Evolutionary conservation across 768 basidiomycete genomes (phyloP).

Genomic region (Leucosporidium scottii): DNA sequence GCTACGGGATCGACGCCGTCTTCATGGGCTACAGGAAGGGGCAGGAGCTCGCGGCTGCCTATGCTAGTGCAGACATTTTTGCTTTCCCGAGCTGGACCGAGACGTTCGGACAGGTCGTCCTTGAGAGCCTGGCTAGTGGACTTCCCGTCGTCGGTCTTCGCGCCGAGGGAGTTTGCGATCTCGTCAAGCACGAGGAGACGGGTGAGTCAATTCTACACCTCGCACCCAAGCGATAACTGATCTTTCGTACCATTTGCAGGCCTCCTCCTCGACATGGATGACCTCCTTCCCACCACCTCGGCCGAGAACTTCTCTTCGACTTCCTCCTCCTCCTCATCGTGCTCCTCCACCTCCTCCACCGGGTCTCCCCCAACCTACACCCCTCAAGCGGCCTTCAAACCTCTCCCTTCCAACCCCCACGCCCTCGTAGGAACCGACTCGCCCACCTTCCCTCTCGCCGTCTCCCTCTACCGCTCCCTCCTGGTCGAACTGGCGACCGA

Average conservation of each 20-base stretch:
- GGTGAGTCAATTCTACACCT: constrained; percentile 1
- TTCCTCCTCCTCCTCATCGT: neutral
- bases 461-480: constrained; percentile 17
- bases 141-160: constrained; percentile 48
- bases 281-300: neutral
- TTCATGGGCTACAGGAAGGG: constrained; percentile 46
- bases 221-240: neutral
- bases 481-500: constrained; percentile 6
- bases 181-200: constrained; percentile 31
- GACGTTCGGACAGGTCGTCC: constrained; percentile 47
- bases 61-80: constrained; percentile 48
- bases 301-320: neutral
- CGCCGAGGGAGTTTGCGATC: constrained; percentile 44
- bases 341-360: neutral
- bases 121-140: constrained; percentile 48
- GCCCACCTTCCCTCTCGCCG: constrained; percentile 18
- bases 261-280: constrained; percentile 31
- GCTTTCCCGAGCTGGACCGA: constrained; percentile 45
- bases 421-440: constrained; percentile 12
- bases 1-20: constrained; percentile 40
- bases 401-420: constrained; percentile 17
- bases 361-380: neutral
- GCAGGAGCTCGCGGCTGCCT: constrained; percentile 44
- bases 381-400: neutral
- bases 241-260: neutral